A percentile compares a stretch with the other conserved stretches of the same genome.
Conservation (phyloP, 495 filamentous ascomycete genomes). For the Chaetomidium leptoderma region DNA sequence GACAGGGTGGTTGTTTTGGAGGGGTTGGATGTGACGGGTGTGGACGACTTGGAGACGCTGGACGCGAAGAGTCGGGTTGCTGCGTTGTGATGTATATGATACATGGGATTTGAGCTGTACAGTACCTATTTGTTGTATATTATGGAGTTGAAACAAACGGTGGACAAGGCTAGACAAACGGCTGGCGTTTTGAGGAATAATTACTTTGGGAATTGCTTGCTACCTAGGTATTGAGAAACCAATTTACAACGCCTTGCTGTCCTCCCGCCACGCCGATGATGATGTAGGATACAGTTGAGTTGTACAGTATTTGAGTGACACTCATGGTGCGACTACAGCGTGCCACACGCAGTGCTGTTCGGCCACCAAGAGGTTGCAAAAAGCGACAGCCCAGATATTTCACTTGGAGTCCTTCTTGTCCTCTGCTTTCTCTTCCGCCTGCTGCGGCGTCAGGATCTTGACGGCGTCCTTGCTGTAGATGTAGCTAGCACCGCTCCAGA, state of each 20-base stretch:
- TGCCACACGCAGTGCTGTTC: background rate
- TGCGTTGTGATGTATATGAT: constrained; percentile 31
- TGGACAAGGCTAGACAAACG: background rate
- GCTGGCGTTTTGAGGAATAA: background rate
- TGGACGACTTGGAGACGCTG: constrained; percentile 35
- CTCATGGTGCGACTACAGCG: background rate
- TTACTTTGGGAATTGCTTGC: background rate
- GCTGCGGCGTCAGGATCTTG: constrained; percentile 61
- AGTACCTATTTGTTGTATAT: no score
- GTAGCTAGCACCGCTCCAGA: constrained; percentile 83
- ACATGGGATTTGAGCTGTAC: no score
- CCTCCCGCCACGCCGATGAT: background rate
- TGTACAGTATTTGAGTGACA: background rate
- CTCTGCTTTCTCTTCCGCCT: constrained; percentile 11
- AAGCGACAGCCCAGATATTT: background rate
- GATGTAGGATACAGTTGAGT: background rate
- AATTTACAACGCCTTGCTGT: background rate
- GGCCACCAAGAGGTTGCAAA: background rate
- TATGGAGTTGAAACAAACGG: background rate
- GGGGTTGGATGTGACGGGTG: constrained; percentile 28
- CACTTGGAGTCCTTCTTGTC: constrained; percentile 25
- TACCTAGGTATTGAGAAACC: background rate
- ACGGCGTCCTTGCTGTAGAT: constrained; percentile 76
- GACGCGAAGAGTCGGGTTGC: constrained; percentile 38
- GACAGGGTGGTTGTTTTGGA: constrained; percentile 14